Conservation (phyloP, 2,329 filamentous ascomycete species). For the Lasiodiplodia theobromae region DNA sequence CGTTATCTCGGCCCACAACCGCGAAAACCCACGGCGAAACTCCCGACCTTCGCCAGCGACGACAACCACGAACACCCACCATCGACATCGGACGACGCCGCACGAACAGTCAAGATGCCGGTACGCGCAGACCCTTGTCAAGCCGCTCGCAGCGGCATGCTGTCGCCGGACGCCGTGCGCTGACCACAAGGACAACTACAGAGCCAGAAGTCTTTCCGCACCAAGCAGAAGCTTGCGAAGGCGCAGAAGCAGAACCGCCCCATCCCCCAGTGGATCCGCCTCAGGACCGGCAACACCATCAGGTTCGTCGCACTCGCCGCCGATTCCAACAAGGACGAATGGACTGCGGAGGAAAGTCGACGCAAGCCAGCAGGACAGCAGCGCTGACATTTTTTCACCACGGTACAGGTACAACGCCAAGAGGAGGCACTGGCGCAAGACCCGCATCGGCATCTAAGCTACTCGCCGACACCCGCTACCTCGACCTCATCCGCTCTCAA, state of each 20-base stretch:
- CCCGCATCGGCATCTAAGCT: conserved; percentile 95
- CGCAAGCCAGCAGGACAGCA: conserved; percentile 7
- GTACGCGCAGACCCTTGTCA: conserved; percentile 18
- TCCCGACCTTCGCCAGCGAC: conserved; percentile 27
- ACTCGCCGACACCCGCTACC: conserved; percentile 51
- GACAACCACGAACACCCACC: conserved; percentile 28
- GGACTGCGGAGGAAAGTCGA: conserved; percentile 25
- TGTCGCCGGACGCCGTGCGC: conserved; percentile 1
- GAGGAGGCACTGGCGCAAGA: conserved; percentile 99
- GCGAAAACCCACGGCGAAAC: conserved; percentile 27
- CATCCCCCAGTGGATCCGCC: conserved; percentile 99
- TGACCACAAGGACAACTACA: conserved; percentile 51
- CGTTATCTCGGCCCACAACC: conserved; percentile 27
- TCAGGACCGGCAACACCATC: conserved; percentile 99
- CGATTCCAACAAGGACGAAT: conserved; percentile 11
- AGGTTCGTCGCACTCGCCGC: conserved; percentile 70
- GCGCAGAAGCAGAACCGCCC: conserved; percentile 99
- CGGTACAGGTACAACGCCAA: conserved; percentile 95
- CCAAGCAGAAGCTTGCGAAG: conserved; percentile 99
- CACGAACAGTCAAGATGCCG: conserved; percentile 31
- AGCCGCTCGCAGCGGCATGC: neutral
- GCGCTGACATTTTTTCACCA: conserved; percentile 30
- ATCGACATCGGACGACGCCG: conserved; percentile 31
- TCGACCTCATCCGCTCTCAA: conserved; percentile 28
- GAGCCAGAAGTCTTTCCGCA: conserved; percentile 99